Conservation (phyloP, 768 basidiomycete genomes). For the Suillus discolor region DNA sequence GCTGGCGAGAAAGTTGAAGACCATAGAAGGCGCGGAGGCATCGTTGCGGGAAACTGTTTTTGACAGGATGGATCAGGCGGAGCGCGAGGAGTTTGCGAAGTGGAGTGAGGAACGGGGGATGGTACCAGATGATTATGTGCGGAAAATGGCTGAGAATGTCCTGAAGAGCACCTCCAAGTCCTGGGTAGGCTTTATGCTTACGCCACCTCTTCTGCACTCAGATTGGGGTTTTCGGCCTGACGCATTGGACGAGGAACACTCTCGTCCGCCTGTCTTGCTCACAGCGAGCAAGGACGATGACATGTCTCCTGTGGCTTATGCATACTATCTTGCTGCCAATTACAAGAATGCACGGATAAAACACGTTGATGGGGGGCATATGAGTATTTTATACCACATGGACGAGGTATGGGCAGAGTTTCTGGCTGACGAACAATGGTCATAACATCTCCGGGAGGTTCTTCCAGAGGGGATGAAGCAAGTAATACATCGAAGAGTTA, state of each 20-base stretch:
- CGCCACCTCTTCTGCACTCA: conserved; percentile 44
- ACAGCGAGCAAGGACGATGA: conserved; percentile 45
- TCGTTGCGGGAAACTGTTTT: conserved; percentile 43
- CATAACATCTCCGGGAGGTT: background rate
- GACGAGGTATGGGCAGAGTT: conserved; percentile 48
- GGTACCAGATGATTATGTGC: conserved; percentile 46
- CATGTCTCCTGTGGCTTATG: conserved; percentile 44
- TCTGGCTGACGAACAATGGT: conserved; percentile 18
- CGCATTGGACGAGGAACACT: conserved; percentile 46
- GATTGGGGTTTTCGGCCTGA: conserved; percentile 54
- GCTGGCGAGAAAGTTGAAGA: conserved; percentile 39
- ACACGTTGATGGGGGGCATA: conserved; percentile 50
- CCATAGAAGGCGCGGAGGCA: conserved; percentile 41
- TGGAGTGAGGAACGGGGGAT: conserved; percentile 45
- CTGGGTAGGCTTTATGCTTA: conserved; percentile 55
- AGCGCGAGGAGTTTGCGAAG: conserved; percentile 33
- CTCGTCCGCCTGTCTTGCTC: conserved; percentile 47
- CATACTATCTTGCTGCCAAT: conserved; percentile 48
- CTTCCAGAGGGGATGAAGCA: conserved; percentile 8
- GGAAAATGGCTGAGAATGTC: conserved; percentile 42
- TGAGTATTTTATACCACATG: conserved; percentile 46
- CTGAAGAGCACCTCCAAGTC: conserved; percentile 49
- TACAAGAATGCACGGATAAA: conserved; percentile 47
- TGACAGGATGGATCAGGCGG: conserved; percentile 41
- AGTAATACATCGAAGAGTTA: background rate